Conservation (phyloP, 805 yeast species). For the Scheffersomyces amazonensis region DNA sequence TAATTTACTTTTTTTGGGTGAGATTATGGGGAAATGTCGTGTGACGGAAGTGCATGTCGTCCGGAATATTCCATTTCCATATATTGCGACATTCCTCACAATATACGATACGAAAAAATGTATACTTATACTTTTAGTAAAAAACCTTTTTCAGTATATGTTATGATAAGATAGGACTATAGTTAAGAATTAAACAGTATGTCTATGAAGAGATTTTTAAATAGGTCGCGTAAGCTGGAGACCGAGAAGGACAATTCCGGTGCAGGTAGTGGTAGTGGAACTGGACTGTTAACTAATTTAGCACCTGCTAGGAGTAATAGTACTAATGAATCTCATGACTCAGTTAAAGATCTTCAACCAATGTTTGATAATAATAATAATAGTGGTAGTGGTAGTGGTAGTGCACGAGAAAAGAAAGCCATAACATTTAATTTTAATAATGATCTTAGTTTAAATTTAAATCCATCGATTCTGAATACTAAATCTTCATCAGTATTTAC, state of each 20-base stretch:
- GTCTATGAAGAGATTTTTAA: constrained; percentile 15
- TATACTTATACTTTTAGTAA: too few species aligned
- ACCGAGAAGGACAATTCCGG: constrained; percentile 1
- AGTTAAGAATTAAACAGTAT: too few species aligned
- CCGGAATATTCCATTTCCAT: background rate
- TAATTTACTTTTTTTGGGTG: too few species aligned
- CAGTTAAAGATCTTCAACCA: constrained; percentile 27
- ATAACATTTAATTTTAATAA: constrained; percentile 17
- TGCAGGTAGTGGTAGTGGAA: too few species aligned
- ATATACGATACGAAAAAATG: too few species aligned
- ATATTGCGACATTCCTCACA: background rate
- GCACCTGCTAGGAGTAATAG: constrained; percentile 10
- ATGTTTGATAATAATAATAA: constrained; percentile 20
- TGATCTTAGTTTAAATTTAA: constrained; percentile 31
- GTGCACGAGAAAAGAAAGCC: background rate
- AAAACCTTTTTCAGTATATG: too few species aligned
- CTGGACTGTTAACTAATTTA: constrained; percentile 1
- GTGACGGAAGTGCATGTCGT: background rate
- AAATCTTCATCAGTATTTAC: constrained; percentile 18
- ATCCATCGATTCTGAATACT: constrained; percentile 27
- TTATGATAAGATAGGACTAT: too few species aligned
- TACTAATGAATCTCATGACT: constrained; percentile 24
- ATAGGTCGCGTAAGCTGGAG: constrained; percentile 3
- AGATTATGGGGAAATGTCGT: background rate
- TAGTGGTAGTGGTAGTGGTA: background rate